Percentiles rank a stretch among this genome's conserved stretches.
phyloP scores from a whole-genome alignment of 331 rosid genomes.

The Rhamnella rubrinervis region DNA sequence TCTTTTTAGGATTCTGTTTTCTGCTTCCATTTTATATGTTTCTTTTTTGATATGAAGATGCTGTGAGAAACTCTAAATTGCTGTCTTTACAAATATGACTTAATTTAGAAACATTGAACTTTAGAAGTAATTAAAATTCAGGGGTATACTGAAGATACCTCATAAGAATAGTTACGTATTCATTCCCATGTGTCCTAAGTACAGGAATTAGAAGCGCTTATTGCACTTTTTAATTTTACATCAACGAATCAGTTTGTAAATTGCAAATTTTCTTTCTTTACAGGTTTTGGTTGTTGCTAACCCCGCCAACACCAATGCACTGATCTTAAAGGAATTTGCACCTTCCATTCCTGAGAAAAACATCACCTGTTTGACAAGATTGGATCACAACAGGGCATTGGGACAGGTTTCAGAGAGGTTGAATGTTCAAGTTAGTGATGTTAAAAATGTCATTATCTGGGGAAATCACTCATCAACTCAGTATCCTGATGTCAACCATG shows the following conservation, averaged over 20 bases:
- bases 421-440: slow-evolving; percentile 71
- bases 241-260: no score
- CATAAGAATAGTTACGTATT: no score
- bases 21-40: background rate
- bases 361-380: slow-evolving; percentile 84
- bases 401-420: slow-evolving; percentile 95
- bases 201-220: no score
- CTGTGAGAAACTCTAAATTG: no score
- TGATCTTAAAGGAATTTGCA: slow-evolving; percentile 96
- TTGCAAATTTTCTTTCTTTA: slow-evolving; percentile 15
- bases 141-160: no score
- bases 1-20: background rate
- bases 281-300: slow-evolving; percentile 96
- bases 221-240: no score
- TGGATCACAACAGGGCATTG: slow-evolving; percentile 96
- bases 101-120: no score
- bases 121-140: no score
- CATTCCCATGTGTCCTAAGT: no score
- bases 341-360: slow-evolving; percentile 93
- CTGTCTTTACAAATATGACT: no score
- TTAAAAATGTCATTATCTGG: slow-evolving; percentile 86
- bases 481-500: slow-evolving; percentile 91
- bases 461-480: slow-evolving; percentile 92
- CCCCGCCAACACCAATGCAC: slow-evolving; percentile 97
- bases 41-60: background rate